Evolutionary conservation across 805 yeast genomes (phyloP).

Genomic region (Myxozyma vanderwaltii): DNA sequence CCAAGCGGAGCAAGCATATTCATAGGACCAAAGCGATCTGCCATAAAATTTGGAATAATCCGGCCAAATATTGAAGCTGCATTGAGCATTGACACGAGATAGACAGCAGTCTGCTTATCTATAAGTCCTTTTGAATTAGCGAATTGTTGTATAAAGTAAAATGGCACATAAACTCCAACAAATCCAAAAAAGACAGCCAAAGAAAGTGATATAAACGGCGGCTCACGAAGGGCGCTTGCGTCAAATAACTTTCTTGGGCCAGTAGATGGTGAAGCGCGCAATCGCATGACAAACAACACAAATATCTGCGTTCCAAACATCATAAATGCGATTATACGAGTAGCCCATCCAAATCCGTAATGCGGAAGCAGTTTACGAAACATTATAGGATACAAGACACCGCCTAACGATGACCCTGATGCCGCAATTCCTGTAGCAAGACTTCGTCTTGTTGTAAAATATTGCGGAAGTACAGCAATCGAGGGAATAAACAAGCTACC

Average conservation of each 20-base stretch:
- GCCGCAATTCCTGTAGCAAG: slow-evolving; percentile 52
- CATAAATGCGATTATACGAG: slow-evolving; percentile 52
- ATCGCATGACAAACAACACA: slow-evolving; percentile 35
- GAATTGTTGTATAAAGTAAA: slow-evolving; percentile 41
- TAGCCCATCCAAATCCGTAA: slow-evolving; percentile 58
- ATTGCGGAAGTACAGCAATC: slow-evolving; percentile 50
- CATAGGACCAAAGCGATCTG: slow-evolving; percentile 52
- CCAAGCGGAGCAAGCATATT: slow-evolving; percentile 45
- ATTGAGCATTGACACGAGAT: slow-evolving; percentile 42
- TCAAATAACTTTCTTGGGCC: slow-evolving; percentile 16
- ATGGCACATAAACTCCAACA: slow-evolving; percentile 41
- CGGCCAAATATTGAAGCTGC: slow-evolving; percentile 53
- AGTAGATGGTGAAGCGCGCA: slow-evolving; percentile 34
- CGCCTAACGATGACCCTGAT: slow-evolving; percentile 56
- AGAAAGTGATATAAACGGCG: slow-evolving; percentile 35
- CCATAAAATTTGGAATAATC: slow-evolving; percentile 51
- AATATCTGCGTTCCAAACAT: slow-evolving; percentile 40
- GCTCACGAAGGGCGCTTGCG: slow-evolving; percentile 37
- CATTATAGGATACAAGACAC: slow-evolving; percentile 52
- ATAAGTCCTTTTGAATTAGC: slow-evolving; percentile 34
- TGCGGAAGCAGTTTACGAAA: slow-evolving; percentile 46
- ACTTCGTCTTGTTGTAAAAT: slow-evolving; percentile 49
- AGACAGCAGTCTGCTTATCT: slow-evolving; percentile 28
- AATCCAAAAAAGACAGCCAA: slow-evolving; percentile 38
- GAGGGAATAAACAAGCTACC: slow-evolving; percentile 50